A percentile compares a stretch with the other conserved stretches of the same genome.
These are phyloP conservation scores for Fusarium devonianum DNA, from an alignment of 2,329 filamentous ascomycete species.

Conservation along the genomic window DNA sequence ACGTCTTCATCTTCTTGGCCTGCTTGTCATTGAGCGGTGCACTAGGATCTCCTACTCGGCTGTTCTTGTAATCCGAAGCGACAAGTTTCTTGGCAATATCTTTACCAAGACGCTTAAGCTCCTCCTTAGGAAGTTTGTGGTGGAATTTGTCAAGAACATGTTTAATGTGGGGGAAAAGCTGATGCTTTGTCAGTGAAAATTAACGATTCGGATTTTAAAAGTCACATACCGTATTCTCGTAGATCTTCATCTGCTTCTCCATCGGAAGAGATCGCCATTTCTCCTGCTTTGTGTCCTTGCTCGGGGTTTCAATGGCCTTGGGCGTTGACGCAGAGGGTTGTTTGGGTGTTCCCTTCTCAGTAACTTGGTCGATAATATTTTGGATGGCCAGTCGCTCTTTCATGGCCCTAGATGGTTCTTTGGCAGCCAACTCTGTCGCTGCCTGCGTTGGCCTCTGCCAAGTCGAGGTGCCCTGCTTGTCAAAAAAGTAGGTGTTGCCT, in stretches of 20 bases:
- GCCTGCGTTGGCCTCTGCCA: conserved; percentile 81
- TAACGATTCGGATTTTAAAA: background rate
- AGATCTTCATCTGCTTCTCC: conserved; percentile 94
- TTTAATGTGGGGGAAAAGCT: conserved; percentile 87
- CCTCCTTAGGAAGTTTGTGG: conserved; percentile 84
- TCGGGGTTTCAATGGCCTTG: conserved; percentile 62
- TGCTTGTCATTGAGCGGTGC: conserved; percentile 75
- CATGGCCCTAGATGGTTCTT: conserved; percentile 68
- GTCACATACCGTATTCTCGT: conserved; percentile 84
- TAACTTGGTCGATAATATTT: conserved; percentile 85
- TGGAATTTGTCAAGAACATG: conserved; percentile 87
- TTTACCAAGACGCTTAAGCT: conserved; percentile 68
- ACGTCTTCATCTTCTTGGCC: conserved; percentile 81
- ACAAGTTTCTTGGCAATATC: conserved; percentile 87
- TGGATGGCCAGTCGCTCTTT: conserved; percentile 78
- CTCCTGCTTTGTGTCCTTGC: conserved; percentile 68
- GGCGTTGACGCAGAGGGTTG: conserved; percentile 69
- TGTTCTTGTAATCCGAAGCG: conserved; percentile 88
- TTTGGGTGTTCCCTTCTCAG: conserved; percentile 67
- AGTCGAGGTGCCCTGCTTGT: conserved; percentile 75
- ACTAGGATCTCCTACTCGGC: conserved; percentile 83
- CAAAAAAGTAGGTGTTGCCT: conserved; percentile 87
- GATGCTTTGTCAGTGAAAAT: conserved; percentile 16
- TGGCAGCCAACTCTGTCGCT: conserved; percentile 68
- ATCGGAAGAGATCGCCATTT: conserved; percentile 73